These are phyloP conservation scores for Lactifluus echinatus DNA, from an alignment of 768 basidiomycete genomes.

Conservation along the genomic window DNA sequence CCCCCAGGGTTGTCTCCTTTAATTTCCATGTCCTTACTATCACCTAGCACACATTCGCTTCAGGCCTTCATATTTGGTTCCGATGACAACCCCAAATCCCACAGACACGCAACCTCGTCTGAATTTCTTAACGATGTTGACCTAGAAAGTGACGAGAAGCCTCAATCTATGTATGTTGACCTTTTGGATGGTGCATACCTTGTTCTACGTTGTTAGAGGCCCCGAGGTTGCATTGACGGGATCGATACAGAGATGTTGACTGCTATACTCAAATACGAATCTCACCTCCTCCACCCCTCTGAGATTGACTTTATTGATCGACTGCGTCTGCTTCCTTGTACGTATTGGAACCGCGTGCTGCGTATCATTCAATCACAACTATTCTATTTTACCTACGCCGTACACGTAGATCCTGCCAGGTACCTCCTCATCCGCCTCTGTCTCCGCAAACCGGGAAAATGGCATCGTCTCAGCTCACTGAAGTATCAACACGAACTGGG, in stretches of 20 bases:
- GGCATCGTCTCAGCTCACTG: conserved; percentile 41
- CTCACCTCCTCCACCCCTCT: conserved; percentile 39
- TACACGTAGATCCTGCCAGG: conserved; percentile 39
- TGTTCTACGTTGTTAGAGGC: background rate
- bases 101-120: background rate
- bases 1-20: background rate
- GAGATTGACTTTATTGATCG: conserved; percentile 39
- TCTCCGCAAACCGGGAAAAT: conserved; percentile 49
- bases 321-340: conserved; percentile 43
- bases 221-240: background rate
- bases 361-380: background rate
- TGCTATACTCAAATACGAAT: conserved; percentile 42
- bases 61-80: conserved; percentile 17
- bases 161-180: conserved; percentile 36
- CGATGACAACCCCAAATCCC: conserved; percentile 2
- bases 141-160: conserved; percentile 8
- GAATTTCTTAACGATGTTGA: background rate
- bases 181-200: conserved; percentile 32
- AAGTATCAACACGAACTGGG: conserved; percentile 38
- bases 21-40: conserved; percentile 9
- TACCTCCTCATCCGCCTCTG: conserved; percentile 57
- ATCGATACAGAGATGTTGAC: conserved; percentile 42
- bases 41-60: conserved; percentile 6
- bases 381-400: background rate
- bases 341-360: conserved; percentile 22